phyloP scores from a whole-genome alignment of 768 basidiomycete species.

The Mrakia hoshinonis region DNA sequence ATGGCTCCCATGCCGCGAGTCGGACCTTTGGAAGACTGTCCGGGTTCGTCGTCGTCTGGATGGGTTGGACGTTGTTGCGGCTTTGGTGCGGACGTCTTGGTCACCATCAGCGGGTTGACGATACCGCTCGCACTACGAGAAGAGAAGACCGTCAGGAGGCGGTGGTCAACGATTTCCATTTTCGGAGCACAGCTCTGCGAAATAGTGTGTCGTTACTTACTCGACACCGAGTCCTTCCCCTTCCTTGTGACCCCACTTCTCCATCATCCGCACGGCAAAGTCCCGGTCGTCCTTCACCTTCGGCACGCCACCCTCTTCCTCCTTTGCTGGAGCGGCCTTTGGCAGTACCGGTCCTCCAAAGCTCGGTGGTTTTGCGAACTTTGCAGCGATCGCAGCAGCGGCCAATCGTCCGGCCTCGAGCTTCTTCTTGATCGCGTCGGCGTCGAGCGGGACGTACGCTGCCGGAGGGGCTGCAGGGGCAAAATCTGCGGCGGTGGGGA shows the following conservation, averaged over 20 bases:
- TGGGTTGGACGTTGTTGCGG: conserved; percentile 24
- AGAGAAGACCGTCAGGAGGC: not conserved
- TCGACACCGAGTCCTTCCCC: conserved; percentile 84
- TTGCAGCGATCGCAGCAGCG: conserved; percentile 75
- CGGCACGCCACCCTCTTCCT: not conserved
- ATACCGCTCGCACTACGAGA: conserved; percentile 3
- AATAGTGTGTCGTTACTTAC: no score
- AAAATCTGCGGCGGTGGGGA: conserved; percentile 36
- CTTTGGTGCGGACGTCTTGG: conserved; percentile 14
- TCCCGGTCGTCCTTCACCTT: conserved; percentile 19
- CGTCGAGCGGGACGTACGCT: not conserved
- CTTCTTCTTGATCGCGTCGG: conserved; percentile 13
- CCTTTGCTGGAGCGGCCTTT: not conserved
- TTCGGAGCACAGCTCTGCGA: not conserved
- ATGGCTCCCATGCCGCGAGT: conserved; percentile 59
- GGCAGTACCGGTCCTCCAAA: conserved; percentile 13
- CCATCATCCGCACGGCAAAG: conserved; percentile 36
- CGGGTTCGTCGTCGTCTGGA: conserved; percentile 53
- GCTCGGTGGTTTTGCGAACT: conserved; percentile 35
- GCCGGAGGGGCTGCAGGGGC: conserved; percentile 29
- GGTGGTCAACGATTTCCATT: not conserved
- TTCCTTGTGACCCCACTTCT: conserved; percentile 91
- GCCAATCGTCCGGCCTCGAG: conserved; percentile 36
- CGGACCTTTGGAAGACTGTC: conserved; percentile 70
- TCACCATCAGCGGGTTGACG: conserved; percentile 6